Evolutionary conservation across 2,329 filamentous ascomycete species (phyloP), one percentile per base, ranked within the genome.

Genomic region (Curvularia sp.): DNA sequence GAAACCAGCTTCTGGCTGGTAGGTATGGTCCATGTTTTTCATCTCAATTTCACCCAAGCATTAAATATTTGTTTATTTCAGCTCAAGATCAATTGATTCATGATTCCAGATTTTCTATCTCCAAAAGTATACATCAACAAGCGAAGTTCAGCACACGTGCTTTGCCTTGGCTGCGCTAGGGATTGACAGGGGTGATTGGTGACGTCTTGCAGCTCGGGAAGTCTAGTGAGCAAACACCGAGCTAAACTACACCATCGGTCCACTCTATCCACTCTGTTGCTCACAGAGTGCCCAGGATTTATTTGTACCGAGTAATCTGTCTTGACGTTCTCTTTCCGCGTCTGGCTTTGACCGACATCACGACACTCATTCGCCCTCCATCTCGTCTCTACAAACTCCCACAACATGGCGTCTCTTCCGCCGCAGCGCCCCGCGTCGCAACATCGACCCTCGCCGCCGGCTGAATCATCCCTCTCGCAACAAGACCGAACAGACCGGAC

Each of bases 371-470:
- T 18, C 6, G 31, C 31, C 15, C 4, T 26, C 26, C n/a, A 9
- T 43, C 35, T 26, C 24, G 12, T 4, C 10, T 10, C 30, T n/a
- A 22, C 28, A 31, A 13, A 18, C 9, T 41, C 38, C 24, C 46
- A 3, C 31, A 47, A 31, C 41, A 82, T 81, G 79, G 79, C 77
- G 30, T 80, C 79, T 20, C 70, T 81, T 15, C 79, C 79, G 49
- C 71, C 75, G 24, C 74, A 75, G 57, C 71, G 70, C 52, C 73
- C 71, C 43, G 70, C 71, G 50, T 70, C 72, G 51, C 75, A 77
- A 66, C 75, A 73, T 43, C 69, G 72, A 58, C 48, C 63, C 13
- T 66, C 75, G 13, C 70, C 70, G 15, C 57, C 69, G 42, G 57
- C 67, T 22, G 61, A 61, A 56, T 55, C 62, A 28, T 54, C 67